Evolutionary conservation across 2,329 filamentous ascomycete species (phyloP), one percentile per base, ranked within the genome.

Genomic region (Microascus cirrosus): DNA sequence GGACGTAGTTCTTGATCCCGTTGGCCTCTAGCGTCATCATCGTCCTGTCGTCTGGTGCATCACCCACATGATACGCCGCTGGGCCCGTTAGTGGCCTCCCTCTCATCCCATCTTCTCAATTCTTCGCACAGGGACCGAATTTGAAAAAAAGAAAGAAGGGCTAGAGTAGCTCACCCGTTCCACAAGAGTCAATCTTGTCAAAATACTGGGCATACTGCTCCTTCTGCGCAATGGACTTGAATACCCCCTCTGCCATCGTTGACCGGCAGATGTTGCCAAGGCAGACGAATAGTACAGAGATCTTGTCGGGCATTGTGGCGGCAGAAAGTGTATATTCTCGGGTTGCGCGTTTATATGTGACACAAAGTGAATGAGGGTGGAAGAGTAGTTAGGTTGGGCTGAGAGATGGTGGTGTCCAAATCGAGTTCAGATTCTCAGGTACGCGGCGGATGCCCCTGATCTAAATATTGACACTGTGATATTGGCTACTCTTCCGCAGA

Each of bases 171-270:
- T 48, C 65, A 80, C 80, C 83, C 20, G 94, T 99, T 55, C 94
- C 94, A 70, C 90, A 94, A 10, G 89, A 95, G 71, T 97, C 94
- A 63, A 96, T 84, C 60, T 75, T 75, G 18, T 74, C 75, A 66
- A 96, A 83, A 60, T 77, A 74, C 53, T 72, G 76, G 65, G 79
- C 76, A 66, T 83, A 84, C 25, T 81, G 77, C 53, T 80, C 73
- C 64, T 86, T 81, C 63, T 81, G 77, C 48, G 80, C 80, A 48
- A 94, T 74, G 60, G 85, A 82, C 59, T 84, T 83, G 74, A 99
- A 97, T 63, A 96, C 89, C 55, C 89, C 94, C 76, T 97, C 93
- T 53, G 92, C 90, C 94, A 99, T 97, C 35, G 94, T 89, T 8
- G 91, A 96, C 60, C 82, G 79, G 70, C 91, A 99, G 67, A 97